Evolutionary conservation across 169 alveolate species (phyloP), one percentile per base, ranked within the genome.

Genomic region (Cryptosporidium tyzzeri): DNA sequence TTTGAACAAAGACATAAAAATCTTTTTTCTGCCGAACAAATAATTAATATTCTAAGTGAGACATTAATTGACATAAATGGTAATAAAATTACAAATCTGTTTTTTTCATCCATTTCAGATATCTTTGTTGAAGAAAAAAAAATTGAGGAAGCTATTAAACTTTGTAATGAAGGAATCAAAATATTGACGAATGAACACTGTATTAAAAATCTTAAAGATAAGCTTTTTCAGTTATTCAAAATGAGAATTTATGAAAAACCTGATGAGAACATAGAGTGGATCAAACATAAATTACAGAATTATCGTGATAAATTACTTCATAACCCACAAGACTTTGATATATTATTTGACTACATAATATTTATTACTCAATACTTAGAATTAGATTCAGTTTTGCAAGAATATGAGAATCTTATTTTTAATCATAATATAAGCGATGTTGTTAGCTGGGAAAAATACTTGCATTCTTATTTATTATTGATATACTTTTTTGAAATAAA

Each of bases 1-100:
- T 98, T 97, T 94, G 99, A 98, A 92, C 98, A 96, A 84, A 94
- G 95, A 84, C 96, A 96, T 89, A 95, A 94, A 71, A 93, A 96
- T 84, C 41, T 80, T 23, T 31, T 45, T 4, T 21, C 69, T 7
- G 31, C 70, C 23, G 59, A 26, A 39, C 41, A 62, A 16, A 44
- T 80, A 16, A 59, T 62, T 45, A 48, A 62, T 37, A 31, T 61
- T 12, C 8, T 65, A 23, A 37, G 41, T 7, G 44, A 41, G 3
- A 18, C 35, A 8, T n/a, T 44, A 2, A 48, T 33, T 62, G 21
- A 61, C 12, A 18, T 18, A 16, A 48, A 58, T n/a, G 39, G 16
- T 33, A 3, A 18, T 35, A 48, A 41, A 14, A 48, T 48, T 44
- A 37, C 59, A 3, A 6, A 53, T 55, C 21, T 29, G n/a, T 37